phyloP scores from a whole-genome alignment of 2,329 filamentous ascomycete genomes.

The Ophiostoma piceae region DNA sequence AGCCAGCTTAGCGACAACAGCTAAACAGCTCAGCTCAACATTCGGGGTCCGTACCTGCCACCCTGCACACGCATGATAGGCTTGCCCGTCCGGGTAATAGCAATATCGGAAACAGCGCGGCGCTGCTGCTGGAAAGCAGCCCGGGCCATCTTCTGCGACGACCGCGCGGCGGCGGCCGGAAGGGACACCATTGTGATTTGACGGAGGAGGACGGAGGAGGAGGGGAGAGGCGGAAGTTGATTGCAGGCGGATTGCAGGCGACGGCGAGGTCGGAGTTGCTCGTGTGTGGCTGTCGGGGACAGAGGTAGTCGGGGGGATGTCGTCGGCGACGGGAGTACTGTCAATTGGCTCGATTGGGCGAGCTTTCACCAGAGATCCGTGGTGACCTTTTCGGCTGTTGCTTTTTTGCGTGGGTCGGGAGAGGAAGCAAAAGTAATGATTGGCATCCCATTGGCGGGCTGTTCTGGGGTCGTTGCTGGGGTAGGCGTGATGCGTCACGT shows the following conservation, averaged over 20 bases:
- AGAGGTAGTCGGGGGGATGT: conserved; percentile 11
- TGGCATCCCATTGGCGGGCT: conserved; percentile 26
- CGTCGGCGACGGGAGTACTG: conserved; percentile 12
- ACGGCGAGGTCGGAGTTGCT: background rate
- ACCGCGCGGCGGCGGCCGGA: conserved; percentile 50
- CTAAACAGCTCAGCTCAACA: background rate
- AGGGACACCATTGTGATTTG: conserved; percentile 25
- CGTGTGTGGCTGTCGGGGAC: background rate
- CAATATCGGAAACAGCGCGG: conserved; percentile 68
- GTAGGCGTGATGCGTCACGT: conserved; percentile 16
- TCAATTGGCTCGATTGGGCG: conserved; percentile 26
- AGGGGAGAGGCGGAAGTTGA: background rate
- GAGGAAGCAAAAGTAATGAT: conserved; percentile 26
- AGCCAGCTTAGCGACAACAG: background rate
- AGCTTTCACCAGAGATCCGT: conserved; percentile 23
- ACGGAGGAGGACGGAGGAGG: background rate
- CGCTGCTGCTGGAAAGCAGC: conserved; percentile 47
- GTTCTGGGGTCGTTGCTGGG: background rate
- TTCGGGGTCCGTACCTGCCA: conserved; percentile 64
- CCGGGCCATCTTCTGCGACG: conserved; percentile 44
- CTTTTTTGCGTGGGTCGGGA: conserved; percentile 26
- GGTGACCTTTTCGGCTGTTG: conserved; percentile 23
- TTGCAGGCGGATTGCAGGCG: background rate
- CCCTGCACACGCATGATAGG: conserved; percentile 84
- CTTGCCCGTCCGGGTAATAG: conserved; percentile 93